Base-by-base conservation (phyloP, 176 grass and related monocot genomes). In the Thinopyrum elongatum region DNA sequence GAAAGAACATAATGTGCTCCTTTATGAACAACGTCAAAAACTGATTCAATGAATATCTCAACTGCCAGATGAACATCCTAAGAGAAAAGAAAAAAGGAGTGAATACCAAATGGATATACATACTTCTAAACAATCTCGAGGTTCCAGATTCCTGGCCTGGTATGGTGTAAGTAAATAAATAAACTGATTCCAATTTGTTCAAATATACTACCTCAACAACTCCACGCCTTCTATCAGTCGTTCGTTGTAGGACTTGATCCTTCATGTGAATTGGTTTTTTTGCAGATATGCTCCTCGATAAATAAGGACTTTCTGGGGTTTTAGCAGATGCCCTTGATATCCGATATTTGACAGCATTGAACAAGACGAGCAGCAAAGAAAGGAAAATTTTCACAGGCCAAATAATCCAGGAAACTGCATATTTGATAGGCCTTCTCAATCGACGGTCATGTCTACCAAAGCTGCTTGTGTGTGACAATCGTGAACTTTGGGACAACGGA, bases 31-130 rank as follows among this genome's bases (percentile, higher is more conserved):
- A 85, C 92, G 7, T 95, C 96, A 71, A 98, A 98, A 76, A 87
- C 82, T 33, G 96, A 98, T 85, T 98, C 96, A 70, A 98, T 95
- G 83, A 94, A 95, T 80, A 95, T 98, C 83, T 98, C 96, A 22
- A 98, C 89, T 76, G 93, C 93, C 79, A 98, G 83, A 90, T 98
- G 93, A 17, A 98, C 88, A 91, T 95, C 96, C 95, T 95, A 87
- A 53, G 46, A 65, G 30, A 46, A 21, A 63, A 33, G 65, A 81
- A 79, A 51, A 28, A 42, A 42, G 53, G 38, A 38, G 10, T 83
- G 36, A 76, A 51, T 85, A 82, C 42, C 57, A 73, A 38, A 25
- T 28, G 29, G 63, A 83, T 36, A 70, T 47, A 81, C 15, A 65
- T 75, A 65, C 55, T 74, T 74, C 8, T 70, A 38, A 70, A 35